Conservation (phyloP, 805 yeast genomes). For the Yarrowia deformans region DNA sequence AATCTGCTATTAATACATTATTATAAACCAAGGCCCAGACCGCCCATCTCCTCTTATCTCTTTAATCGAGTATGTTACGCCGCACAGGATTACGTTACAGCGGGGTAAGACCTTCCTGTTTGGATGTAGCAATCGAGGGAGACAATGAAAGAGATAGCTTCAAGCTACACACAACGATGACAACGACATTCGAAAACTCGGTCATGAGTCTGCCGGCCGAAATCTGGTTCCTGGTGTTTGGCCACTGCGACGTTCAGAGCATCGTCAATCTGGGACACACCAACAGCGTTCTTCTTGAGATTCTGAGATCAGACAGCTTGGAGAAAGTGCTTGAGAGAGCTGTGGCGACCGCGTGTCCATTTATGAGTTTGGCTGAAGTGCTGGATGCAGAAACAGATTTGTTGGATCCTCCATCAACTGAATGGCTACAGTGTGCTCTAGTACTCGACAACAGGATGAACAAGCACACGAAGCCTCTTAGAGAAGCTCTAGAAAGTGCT, state of each 20-base stretch:
- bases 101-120: constrained; percentile 8
- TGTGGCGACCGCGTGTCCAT: not conserved
- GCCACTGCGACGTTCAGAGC: not conserved
- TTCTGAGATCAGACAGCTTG: not conserved
- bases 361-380: not conserved
- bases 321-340: not conserved
- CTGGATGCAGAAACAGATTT: not conserved
- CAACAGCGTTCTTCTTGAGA: not conserved
- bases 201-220: not conserved
- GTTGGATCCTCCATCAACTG: not conserved
- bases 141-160: not conserved
- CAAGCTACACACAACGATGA: too few relatives aligned
- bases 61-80: too few relatives aligned
- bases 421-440: not conserved
- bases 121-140: constrained; percentile 1
- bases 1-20: too few relatives aligned
- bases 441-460: not conserved
- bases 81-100: constrained; percentile 9
- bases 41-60: not conserved
- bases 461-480: too few relatives aligned
- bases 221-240: not conserved
- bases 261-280: not conserved
- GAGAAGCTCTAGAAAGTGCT: too few relatives aligned
- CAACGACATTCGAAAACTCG: not conserved
- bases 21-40: too few relatives aligned